These are phyloP conservation scores for Spergularia marina DNA, from an alignment of 148 eudicot species.

Conservation along the genomic window DNA sequence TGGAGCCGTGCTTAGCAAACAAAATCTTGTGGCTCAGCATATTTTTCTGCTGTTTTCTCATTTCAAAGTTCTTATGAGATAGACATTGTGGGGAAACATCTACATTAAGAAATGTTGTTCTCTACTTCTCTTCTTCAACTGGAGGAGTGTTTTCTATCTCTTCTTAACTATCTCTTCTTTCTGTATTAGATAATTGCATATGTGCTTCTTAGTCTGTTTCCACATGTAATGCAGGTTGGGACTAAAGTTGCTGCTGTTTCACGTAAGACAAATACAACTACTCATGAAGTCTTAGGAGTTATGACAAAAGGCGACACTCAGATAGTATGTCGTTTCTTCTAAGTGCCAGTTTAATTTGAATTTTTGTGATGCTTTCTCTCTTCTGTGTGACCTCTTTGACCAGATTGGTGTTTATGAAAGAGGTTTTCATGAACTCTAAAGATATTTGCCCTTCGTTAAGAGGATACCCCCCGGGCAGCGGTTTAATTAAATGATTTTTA, in stretches of 20 bases:
- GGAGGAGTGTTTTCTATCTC: background rate
- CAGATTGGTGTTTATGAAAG: background rate
- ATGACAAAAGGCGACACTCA: conserved; percentile 87
- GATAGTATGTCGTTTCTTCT: conserved; percentile 51
- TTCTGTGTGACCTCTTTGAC: background rate
- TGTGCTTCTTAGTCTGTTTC: background rate
- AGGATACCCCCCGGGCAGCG: no score
- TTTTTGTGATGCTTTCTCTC: conserved; percentile 11
- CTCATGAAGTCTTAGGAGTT: conserved; percentile 91
- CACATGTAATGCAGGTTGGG: conserved; percentile 64
- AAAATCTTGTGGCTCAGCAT: background rate
- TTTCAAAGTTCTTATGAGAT: background rate
- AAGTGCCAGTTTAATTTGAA: background rate
- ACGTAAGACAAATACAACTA: conserved; percentile 88
- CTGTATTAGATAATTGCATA: background rate
- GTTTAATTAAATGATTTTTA: no score
- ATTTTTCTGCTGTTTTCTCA: background rate
- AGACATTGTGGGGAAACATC: background rate
- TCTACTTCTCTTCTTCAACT: background rate
- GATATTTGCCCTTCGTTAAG: no score
- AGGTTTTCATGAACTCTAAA: background rate
- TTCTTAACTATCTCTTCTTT: background rate
- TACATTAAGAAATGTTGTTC: background rate
- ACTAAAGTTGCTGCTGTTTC: conserved; percentile 96
- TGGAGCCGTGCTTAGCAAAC: background rate